Evolutionary conservation across 148 eudicot genomes (phyloP).

Genomic region (Vaccinium corymbosum): DNA sequence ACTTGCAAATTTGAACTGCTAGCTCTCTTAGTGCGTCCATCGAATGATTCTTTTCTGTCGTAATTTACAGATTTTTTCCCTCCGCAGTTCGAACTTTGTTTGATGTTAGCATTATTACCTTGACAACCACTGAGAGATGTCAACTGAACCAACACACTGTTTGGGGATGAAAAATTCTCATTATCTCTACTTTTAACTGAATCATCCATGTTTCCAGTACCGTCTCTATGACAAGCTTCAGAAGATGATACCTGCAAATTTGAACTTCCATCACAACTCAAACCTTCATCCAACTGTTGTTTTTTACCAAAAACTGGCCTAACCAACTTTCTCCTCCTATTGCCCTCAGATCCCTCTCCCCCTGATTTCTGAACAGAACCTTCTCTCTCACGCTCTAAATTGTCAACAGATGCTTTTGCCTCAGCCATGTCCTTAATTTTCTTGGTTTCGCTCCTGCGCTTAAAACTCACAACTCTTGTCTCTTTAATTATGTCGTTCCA

Average conservation of each 20-base stretch:
- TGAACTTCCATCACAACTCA: background rate
- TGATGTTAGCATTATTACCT: background rate
- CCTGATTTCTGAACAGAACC: slow-evolving; percentile 15
- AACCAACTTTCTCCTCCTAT: slow-evolving; percentile 36
- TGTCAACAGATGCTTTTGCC: slow-evolving; percentile 6
- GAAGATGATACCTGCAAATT: background rate
- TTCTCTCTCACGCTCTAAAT: background rate
- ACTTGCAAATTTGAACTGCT: slow-evolving; percentile 14
- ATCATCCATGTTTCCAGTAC: slow-evolving; percentile 1
- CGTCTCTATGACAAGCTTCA: background rate
- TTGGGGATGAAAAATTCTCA: background rate
- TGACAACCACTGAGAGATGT: background rate
- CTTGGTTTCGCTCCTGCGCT: slow-evolving; percentile 36
- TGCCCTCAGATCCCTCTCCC: slow-evolving; percentile 11
- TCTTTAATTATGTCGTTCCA: slow-evolving; percentile 15
- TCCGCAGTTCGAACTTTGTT: background rate
- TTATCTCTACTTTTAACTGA: background rate
- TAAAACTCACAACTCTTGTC: slow-evolving; percentile 37
- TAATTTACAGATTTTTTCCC: background rate
- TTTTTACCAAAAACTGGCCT: slow-evolving; percentile 29
- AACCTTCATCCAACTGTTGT: background rate
- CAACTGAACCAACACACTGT: background rate
- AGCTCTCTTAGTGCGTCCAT: background rate
- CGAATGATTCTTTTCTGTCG: slow-evolving; percentile 8
- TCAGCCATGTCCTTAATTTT: slow-evolving; percentile 8